These are phyloP conservation scores for Pythium oligandrum DNA, from an alignment of 352 stramenopile genomes.

Conservation along the genomic window DNA sequence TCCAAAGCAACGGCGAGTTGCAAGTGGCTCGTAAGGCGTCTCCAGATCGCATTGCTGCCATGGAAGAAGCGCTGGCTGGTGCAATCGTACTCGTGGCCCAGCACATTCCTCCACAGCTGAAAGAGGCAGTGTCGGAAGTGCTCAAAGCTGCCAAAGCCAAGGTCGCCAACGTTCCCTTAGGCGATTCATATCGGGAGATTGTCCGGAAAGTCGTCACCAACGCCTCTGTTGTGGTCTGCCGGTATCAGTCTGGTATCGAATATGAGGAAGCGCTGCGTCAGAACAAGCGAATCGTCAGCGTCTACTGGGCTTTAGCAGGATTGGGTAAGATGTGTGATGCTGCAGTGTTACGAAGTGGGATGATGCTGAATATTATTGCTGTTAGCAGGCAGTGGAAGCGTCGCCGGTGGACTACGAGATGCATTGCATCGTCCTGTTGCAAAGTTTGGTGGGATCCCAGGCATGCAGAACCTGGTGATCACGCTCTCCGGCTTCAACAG, in stretches of 20 bases:
- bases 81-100: constrained; percentile 70
- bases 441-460: constrained; percentile 57
- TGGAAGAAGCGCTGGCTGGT: constrained; percentile 47
- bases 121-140: constrained; percentile 56
- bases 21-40: constrained; percentile 13
- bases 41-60: constrained; percentile 38
- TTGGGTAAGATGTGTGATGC: constrained; percentile 5
- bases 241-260: constrained; percentile 73
- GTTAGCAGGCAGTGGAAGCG: too few relatives aligned
- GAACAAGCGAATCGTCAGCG: constrained; percentile 68
- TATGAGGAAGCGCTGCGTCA: constrained; percentile 72
- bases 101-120: constrained; percentile 62
- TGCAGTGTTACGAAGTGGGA: too few relatives aligned
- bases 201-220: constrained; percentile 74
- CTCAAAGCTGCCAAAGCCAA: constrained; percentile 71
- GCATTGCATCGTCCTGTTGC: constrained; percentile 53
- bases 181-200: constrained; percentile 69
- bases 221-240: constrained; percentile 78
- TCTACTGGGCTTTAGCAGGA: constrained; percentile 76
- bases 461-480: constrained; percentile 79
- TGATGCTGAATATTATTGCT: constrained; percentile 1
- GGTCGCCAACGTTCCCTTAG: constrained; percentile 70
- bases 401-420: constrained; percentile 23
- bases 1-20: constrained; percentile 16
- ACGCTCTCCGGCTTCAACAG: constrained; percentile 82